Percentiles rank a stretch among this genome's conserved stretches.
These are phyloP conservation scores for Coffea humblotiana DNA, from an alignment of 305 asterid species.

Conservation along the genomic window DNA sequence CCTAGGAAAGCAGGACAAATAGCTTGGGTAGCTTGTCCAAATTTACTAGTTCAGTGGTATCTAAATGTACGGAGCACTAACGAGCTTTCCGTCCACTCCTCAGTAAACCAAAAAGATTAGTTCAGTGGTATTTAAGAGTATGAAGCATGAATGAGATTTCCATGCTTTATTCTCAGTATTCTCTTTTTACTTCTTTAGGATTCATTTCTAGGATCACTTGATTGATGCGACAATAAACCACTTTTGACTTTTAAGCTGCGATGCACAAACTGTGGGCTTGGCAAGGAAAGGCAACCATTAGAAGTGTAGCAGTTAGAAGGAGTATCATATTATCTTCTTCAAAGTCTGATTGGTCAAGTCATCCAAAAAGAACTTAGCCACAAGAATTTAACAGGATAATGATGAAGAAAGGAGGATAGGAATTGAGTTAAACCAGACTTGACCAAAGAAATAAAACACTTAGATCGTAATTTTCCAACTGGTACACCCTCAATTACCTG, in stretches of 20 bases:
- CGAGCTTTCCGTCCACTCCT: too few relatives aligned
- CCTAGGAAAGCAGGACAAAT: too few relatives aligned
- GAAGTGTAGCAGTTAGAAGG: not conserved
- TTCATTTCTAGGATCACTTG: not conserved
- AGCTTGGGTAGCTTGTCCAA: too few relatives aligned
- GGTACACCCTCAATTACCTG: constrained; percentile 43
- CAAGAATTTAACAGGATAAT: too few relatives aligned
- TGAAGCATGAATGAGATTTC: too few relatives aligned
- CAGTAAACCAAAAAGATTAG: too few relatives aligned
- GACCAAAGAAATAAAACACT: not conserved
- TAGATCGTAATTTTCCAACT: not conserved
- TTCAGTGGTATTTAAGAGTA: too few relatives aligned
- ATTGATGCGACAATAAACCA: not conserved
- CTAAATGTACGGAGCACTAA: too few relatives aligned
- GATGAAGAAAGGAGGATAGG: not conserved
- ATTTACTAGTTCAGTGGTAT: too few relatives aligned
- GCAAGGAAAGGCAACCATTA: not conserved
- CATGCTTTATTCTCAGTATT: not conserved
- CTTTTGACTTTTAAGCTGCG: not conserved
- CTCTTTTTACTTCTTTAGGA: not conserved
- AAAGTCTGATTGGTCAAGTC: not conserved
- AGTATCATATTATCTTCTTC: not conserved
- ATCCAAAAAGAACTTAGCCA: not conserved
- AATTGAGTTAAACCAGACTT: too few relatives aligned
- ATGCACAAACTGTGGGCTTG: not conserved